Conservation (phyloP, 2,329 filamentous ascomycete genomes). For the Penicillium freii region DNA sequence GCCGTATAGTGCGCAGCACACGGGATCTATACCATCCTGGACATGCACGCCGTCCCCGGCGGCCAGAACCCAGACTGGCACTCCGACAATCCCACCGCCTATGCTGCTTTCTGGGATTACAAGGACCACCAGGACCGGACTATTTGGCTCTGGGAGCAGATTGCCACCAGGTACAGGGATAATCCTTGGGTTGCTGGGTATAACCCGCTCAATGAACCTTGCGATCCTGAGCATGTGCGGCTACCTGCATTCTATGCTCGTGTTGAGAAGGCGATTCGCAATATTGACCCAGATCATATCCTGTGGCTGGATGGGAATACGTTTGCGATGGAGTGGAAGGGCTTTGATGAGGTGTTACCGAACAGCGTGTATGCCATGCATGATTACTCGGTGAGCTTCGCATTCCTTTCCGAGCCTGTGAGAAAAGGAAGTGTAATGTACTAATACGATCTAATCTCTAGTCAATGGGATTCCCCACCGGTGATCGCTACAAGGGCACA, state of each 20-base stretch:
- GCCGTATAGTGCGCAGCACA: slow-evolving; percentile 42
- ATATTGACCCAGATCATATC: slow-evolving; percentile 49
- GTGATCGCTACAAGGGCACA: slow-evolving; percentile 43
- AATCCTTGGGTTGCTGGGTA: slow-evolving; percentile 54
- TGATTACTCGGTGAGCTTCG: slow-evolving; percentile 38
- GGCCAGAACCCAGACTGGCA: slow-evolving; percentile 55
- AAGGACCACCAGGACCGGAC: slow-evolving; percentile 52
- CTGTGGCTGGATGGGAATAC: slow-evolving; percentile 49
- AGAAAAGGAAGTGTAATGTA: not conserved
- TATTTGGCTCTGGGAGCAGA: slow-evolving; percentile 51
- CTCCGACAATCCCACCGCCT: slow-evolving; percentile 47
- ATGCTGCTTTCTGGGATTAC: slow-evolving; percentile 53
- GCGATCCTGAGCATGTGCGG: slow-evolving; percentile 48
- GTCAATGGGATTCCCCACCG: slow-evolving; percentile 46
- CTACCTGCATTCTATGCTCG: slow-evolving; percentile 49
- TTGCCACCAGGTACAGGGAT: slow-evolving; percentile 46
- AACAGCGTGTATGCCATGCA: slow-evolving; percentile 49
- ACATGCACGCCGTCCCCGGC: slow-evolving; percentile 51
- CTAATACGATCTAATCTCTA: not conserved
- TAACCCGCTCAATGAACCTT: slow-evolving; percentile 54
- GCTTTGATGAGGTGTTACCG: slow-evolving; percentile 44
- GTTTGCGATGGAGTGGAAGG: slow-evolving; percentile 47
- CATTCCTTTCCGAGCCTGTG: not conserved
- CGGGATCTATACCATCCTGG: slow-evolving; percentile 52
- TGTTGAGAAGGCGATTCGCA: slow-evolving; percentile 48